Percentiles rank a stretch among this genome's conserved stretches.
Conservation (phyloP, 2,329 filamentous ascomycete species). For the Diaporthe sp. region DNA sequence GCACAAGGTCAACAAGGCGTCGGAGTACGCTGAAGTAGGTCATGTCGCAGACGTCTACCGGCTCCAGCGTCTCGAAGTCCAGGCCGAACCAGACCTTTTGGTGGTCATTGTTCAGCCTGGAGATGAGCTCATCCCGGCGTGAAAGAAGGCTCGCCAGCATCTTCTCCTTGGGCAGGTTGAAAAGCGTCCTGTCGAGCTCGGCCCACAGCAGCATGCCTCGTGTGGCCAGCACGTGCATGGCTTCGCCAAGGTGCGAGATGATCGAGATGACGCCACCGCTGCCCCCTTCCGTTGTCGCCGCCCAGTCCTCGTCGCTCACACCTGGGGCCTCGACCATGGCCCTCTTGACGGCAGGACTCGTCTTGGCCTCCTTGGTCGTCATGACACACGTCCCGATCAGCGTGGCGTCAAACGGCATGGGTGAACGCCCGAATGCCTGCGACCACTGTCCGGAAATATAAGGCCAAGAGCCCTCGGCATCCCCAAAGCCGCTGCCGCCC, state of each 20-base stretch:
- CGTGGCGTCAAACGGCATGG: slow-evolving; percentile 62
- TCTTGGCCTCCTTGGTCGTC: slow-evolving; percentile 61
- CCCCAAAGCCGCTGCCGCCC: slow-evolving; percentile 62
- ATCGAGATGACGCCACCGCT: slow-evolving; percentile 49
- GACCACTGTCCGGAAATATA: slow-evolving; percentile 62
- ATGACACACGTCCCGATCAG: slow-evolving; percentile 62
- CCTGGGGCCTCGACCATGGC: slow-evolving; percentile 59
- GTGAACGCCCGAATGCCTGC: slow-evolving; percentile 55
- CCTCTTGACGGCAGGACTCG: slow-evolving; percentile 57
- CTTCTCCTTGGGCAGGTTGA: slow-evolving; percentile 50
- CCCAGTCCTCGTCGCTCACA: slow-evolving; percentile 58
- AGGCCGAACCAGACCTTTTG: slow-evolving; percentile 63
- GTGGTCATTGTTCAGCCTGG: slow-evolving; percentile 61
- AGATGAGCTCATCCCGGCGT: slow-evolving; percentile 59
- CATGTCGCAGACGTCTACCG: slow-evolving; percentile 62
- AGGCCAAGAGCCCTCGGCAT: slow-evolving; percentile 59
- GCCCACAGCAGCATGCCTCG: slow-evolving; percentile 53
- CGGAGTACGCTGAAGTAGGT: slow-evolving; percentile 60
- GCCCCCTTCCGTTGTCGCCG: slow-evolving; percentile 53
- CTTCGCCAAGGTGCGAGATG: slow-evolving; percentile 53
- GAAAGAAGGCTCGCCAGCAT: slow-evolving; percentile 56
- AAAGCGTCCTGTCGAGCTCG: slow-evolving; percentile 53
- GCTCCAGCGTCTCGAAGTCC: slow-evolving; percentile 54
- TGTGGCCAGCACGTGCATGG: slow-evolving; percentile 56
- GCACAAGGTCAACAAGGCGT: slow-evolving; percentile 61